A percentile compares a stretch with the other conserved stretches of the same genome.
Conservation (phyloP, 2,329 filamentous ascomycete genomes). For the Chrysoporthe cubensis region DNA sequence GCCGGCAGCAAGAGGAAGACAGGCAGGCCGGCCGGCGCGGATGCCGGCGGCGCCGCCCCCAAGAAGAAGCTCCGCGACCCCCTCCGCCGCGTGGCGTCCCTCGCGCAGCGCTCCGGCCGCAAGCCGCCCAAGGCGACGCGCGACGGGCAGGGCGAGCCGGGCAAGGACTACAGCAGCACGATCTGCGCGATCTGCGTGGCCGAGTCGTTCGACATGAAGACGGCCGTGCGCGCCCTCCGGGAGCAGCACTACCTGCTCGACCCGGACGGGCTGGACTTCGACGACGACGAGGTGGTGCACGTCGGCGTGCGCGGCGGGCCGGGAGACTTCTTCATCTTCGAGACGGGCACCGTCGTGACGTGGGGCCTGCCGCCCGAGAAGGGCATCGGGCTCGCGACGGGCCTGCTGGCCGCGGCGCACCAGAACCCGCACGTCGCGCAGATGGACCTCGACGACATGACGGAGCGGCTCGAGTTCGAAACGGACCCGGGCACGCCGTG, state of each 20-base stretch:
- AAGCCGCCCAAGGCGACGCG: slow-evolving; percentile 45
- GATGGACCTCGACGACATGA: slow-evolving; percentile 77
- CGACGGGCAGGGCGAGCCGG: slow-evolving; percentile 33
- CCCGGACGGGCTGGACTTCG: slow-evolving; percentile 64
- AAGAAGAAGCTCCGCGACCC: slow-evolving; percentile 80
- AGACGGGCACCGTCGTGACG: slow-evolving; percentile 88
- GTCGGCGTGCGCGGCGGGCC: slow-evolving; percentile 61
- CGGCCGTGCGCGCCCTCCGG: slow-evolving; percentile 60
- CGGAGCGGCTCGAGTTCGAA: slow-evolving; percentile 69
- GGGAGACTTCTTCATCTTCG: slow-evolving; percentile 94
- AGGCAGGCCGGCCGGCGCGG: slow-evolving; percentile 18
- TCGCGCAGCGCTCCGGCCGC: slow-evolving; percentile 68
- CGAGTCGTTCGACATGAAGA: slow-evolving; percentile 66
- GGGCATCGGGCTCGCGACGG: slow-evolving; percentile 70
- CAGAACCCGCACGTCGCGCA: slow-evolving; percentile 71
- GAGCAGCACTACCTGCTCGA: slow-evolving; percentile 65
- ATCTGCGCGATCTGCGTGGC: slow-evolving; percentile 66
- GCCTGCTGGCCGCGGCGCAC: slow-evolving; percentile 75
- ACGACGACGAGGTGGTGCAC: slow-evolving; percentile 65
- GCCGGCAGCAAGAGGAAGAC: slow-evolving; percentile 22
- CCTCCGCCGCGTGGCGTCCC: slow-evolving; percentile 81
- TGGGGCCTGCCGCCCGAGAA: slow-evolving; percentile 85
- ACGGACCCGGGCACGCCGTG: slow-evolving; percentile 74
- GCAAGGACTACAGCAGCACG: slow-evolving; percentile 44
- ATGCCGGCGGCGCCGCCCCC: slow-evolving; percentile 24